Evolutionary conservation across 768 basidiomycete genomes (phyloP).

Genomic region (Mycena crocata): DNA sequence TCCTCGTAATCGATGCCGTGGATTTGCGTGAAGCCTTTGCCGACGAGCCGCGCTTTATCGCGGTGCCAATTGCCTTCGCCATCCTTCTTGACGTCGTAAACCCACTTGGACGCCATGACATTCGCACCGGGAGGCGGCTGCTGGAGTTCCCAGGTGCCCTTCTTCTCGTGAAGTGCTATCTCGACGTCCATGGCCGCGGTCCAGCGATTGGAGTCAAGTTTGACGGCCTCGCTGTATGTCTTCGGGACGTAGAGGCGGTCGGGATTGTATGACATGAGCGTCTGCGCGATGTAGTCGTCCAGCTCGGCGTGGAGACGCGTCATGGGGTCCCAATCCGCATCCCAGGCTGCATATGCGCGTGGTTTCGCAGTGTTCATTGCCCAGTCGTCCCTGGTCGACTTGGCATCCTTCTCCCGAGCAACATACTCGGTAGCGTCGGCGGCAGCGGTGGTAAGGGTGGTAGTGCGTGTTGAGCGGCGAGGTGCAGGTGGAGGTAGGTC

Average conservation of each 20-base stretch:
- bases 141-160: constrained; percentile 16
- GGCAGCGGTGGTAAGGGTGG: background rate
- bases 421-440: background rate
- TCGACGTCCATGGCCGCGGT: constrained; percentile 9
- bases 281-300: background rate
- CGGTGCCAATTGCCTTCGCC: background rate
- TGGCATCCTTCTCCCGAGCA: background rate
- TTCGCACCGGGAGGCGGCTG: constrained; percentile 9
- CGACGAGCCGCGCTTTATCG: constrained; percentile 3
- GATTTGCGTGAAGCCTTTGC: constrained; percentile 3
- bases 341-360: background rate
- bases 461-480: background rate
- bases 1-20: constrained; percentile 12
- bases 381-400: background rate
- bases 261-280: constrained; percentile 6
- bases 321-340: background rate
- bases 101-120: constrained; percentile 13
- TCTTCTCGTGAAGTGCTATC: constrained; percentile 8
- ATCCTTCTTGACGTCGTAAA: constrained; percentile 22
- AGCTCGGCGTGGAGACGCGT: background rate
- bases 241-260: constrained; percentile 7
- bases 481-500: background rate
- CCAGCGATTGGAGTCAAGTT: background rate
- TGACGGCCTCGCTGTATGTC: constrained; percentile 5
- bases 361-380: background rate